Evolutionary conservation across 345 rosid genomes (phyloP).

Genomic region (Orychophragmus violaceus): DNA sequence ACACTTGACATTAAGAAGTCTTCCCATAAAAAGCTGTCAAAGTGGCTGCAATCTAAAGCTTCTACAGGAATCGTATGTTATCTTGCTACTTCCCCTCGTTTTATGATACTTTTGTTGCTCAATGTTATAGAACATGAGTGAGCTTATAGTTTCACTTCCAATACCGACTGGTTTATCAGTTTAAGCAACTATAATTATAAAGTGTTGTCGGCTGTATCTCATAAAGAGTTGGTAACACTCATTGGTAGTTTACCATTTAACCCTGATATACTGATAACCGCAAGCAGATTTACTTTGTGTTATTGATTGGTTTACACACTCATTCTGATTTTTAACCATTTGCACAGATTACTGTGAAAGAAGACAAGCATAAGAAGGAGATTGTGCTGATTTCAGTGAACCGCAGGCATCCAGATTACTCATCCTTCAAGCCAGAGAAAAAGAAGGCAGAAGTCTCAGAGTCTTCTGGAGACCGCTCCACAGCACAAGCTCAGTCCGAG

Average conservation of each 20-base stretch:
- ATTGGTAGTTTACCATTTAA: neutral
- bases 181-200: neutral
- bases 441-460: slow-evolving; percentile 46
- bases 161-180: neutral
- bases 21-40: slow-evolving; percentile 86
- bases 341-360: slow-evolving; percentile 62
- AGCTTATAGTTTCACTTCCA: neutral
- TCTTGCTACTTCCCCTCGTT: neutral
- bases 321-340: neutral
- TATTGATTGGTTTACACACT: neutral
- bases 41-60: slow-evolving; percentile 91
- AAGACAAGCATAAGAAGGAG: slow-evolving; percentile 91
- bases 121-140: neutral
- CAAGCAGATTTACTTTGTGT: neutral
- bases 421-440: slow-evolving; percentile 81
- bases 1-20: slow-evolving; percentile 84
- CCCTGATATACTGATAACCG: neutral
- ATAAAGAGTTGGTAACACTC: neutral
- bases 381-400: slow-evolving; percentile 51
- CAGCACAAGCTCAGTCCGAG: slow-evolving; percentile 31
- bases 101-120: neutral
- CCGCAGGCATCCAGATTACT: slow-evolving; percentile 59
- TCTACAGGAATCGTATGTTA: slow-evolving; percentile 61
- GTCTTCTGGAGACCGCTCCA: slow-evolving; percentile 37
- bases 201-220: neutral